Base-by-base conservation (phyloP, 2,329 filamentous ascomycete species). In the Diaporthe longicolla region DNA sequence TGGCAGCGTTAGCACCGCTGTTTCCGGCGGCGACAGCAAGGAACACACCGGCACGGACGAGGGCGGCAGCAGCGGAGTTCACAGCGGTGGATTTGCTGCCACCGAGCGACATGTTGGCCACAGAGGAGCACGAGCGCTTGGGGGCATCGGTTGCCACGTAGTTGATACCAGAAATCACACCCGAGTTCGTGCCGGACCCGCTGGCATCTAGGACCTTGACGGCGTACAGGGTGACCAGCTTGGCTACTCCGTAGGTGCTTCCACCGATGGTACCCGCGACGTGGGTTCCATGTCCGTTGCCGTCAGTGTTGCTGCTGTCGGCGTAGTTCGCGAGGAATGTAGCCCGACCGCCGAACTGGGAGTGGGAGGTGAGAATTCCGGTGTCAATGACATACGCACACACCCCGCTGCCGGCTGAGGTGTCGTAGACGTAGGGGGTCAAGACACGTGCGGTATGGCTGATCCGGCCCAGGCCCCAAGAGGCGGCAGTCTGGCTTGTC, bases 341-440 rank as follows among this genome's bases (percentile, higher is more conserved):
- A 8, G 81, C 82, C 48, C 81, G 79, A 40, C 78, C 78, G 11
- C 72, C 77, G 24, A 81, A 82, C 24, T 81, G 78, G 26, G 63
- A 35, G 77, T 87, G 86, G 10, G 77, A 48, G 24, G 79, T 82
- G 63, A 79, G 79, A 69, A 87, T 83, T 50, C 86, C 85, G 9
- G 84, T 86, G 78, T 88, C 86, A 71, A 88, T 80, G 29, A 88
- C 75, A 75, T 87, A 88, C 50, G 83, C 80, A 73, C 82, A 85
- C n/a, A 76, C 76, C 21, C 75, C 78, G 7, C 55, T 40, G 29
- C 80, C 81, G 6, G 78, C 77, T 3, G 75, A 75, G 24, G 61
- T 55, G 70, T 80, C 77, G 71, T 79, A 81, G 52, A 77, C 58
- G 59, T 80, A 81, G 55, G 73, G 65, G 32, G 74, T 73, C 1